Evolutionary conservation across 2,329 filamentous ascomycete species (phyloP), one percentile per base, ranked within the genome.

Genomic region (Fusarium oligoseptatum): DNA sequence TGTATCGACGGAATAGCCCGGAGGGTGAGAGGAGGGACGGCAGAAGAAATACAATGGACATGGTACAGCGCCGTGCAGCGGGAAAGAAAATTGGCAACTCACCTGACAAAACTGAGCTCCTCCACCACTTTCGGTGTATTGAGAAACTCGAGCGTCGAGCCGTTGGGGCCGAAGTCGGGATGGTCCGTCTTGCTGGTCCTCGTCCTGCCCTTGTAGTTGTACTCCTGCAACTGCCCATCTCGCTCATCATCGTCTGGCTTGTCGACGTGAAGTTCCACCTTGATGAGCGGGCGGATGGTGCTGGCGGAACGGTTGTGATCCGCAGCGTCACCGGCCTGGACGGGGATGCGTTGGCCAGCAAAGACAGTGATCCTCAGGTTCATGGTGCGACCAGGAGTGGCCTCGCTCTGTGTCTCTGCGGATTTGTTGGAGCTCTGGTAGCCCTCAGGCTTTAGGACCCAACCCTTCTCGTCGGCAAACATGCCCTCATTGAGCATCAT

Each of bases 401-500:
- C 85, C 27, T 87, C 83, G 50, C 85, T 84, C 65, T 89, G 85
- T 6, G 83, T 83, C 24, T 81, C 78, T 17, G 79, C 78, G n/a
- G 65, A 66, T 72, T 81, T 85, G 68, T 85, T 83, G 20, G 83
- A 80, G 73, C 85, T 87, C 68, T 91, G 92, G 81, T 95, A 97
- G 17, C 92, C 92, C 36, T 88, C 81, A 0, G 95, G 95, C 83
- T 98, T 98, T 71, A 97, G 87, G 3, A 95, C 91, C 94, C 94
- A 98, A 45, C 96, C 95, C 48, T 90, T 86, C 60, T 94, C 93
- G 11, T 91, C 94, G 39, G 95, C 94, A 81, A 98, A 99, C 97
- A 99, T 98, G 80, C 94, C 97, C 79, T 97, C 93, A 80, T 98
- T 98, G 80, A 99, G 90, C 87, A 98, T 97, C 90, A 98, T 97